Conservation (phyloP, 2,329 filamentous ascomycete genomes). For the Penicillium sp. region DNA sequence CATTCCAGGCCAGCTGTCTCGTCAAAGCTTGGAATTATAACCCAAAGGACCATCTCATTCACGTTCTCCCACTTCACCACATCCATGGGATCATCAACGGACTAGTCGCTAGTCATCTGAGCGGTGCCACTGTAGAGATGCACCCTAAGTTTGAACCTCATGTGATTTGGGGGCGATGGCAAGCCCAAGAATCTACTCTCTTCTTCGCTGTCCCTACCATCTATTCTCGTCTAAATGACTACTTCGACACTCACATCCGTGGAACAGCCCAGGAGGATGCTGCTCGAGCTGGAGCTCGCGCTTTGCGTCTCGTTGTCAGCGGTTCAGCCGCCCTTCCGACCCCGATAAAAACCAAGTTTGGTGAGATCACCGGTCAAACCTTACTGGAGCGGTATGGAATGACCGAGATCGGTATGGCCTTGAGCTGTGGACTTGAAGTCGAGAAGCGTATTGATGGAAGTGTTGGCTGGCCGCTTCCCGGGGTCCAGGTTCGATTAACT, state of each 20-base stretch:
- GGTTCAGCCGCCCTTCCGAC: conserved; percentile 45
- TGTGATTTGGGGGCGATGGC: conserved; percentile 50
- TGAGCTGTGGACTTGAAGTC: conserved; percentile 45
- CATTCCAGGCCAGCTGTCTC: conserved; percentile 31
- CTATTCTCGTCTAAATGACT: conserved; percentile 49
- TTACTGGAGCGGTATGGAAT: conserved; percentile 52
- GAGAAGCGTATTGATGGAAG: conserved; percentile 46
- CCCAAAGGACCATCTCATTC: conserved; percentile 46
- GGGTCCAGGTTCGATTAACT: conserved; percentile 47
- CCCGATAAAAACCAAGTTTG: conserved; percentile 41
- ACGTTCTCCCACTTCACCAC: conserved; percentile 52
- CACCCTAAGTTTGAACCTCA: conserved; percentile 44
- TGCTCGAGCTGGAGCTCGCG: conserved; percentile 33
- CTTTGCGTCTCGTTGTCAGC: conserved; percentile 41
- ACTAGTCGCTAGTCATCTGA: conserved; percentile 47
- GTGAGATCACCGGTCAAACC: conserved; percentile 41
- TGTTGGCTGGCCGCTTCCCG: conserved; percentile 49
- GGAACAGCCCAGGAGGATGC: conserved; percentile 34
- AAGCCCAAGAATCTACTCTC: conserved; percentile 41
- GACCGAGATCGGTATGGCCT: conserved; percentile 51
- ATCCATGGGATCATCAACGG: conserved; percentile 53
- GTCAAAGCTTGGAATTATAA: conserved; percentile 33
- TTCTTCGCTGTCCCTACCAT: conserved; percentile 55
- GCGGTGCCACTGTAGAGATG: conserved; percentile 50
- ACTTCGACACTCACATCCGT: conserved; percentile 42